These are phyloP conservation scores for Rhodotorula sp. DNA, from an alignment of 1,284 basidiomycete species.

Conservation along the genomic window DNA sequence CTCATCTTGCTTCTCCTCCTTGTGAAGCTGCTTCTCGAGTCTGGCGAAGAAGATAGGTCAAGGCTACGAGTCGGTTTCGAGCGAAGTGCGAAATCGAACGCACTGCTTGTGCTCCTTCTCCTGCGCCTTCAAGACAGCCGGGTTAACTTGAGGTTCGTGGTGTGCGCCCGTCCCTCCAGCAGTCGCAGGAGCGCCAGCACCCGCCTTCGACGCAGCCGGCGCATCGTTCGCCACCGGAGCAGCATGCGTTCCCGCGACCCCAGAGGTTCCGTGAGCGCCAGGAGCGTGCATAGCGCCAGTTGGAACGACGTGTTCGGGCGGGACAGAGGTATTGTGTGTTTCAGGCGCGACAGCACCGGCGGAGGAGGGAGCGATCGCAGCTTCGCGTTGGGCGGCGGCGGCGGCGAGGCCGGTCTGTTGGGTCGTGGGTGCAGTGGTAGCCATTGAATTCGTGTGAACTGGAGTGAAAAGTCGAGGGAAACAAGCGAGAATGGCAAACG, in stretches of 20 bases:
- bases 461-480: neutral
- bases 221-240: neutral
- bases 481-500: neutral
- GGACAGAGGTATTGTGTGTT: neutral
- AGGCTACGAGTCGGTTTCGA: neutral
- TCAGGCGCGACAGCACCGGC: neutral
- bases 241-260: neutral
- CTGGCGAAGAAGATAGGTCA: conserved; percentile 6
- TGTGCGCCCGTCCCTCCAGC: neutral
- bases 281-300: too few species aligned
- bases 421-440: neutral
- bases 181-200: neutral
- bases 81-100: neutral
- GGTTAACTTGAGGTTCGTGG: neutral
- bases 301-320: neutral
- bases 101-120: conserved; percentile 37
- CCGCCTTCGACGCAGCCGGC: neutral
- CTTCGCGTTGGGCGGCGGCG: neutral
- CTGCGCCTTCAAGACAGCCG: conserved; percentile 6
- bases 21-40: conserved; percentile 25
- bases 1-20: conserved; percentile 32
- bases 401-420: too few species aligned
- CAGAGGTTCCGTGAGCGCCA: neutral
- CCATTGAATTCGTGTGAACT: neutral
- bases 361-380: neutral